Base-by-base conservation (phyloP, 106 monocot species). In the Acorus calamus region DNA sequence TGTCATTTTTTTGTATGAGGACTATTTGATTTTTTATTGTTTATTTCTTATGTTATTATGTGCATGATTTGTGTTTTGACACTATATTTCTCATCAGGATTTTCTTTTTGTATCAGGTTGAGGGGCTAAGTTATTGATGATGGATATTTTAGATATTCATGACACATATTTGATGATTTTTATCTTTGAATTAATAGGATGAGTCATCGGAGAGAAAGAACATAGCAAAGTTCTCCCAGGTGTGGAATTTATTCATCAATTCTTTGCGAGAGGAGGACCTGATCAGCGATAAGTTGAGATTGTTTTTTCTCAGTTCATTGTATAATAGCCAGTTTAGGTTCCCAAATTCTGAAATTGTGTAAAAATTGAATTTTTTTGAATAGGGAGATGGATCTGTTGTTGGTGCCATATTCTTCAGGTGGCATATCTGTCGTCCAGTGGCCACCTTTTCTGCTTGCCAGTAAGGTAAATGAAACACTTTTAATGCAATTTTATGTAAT, bases 401-500 rank as follows among this genome's bases (percentile, higher is more conserved):
- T 94, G 60, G 84, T 94, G n/a, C 90, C 94, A 59, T 90, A 72
- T 76, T 82, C 84, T 65, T 82, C 84, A 50, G 64, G 55, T 46
- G 74, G 75, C 28, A 69, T 87, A 72, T 66, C 81, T 74, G 89
- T 90, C 74, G 76, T 94, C 56, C 90, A 94, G 56, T 94, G 94
- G 94, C 94, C 94, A 74, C 90, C 94, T 12, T 94, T 94, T 74
- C 87, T 94, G 66, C 94, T 94, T 74, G 94, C 94, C 7, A 90
- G 90, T 67, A 94, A 90, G 84, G 94, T 90, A 69, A 28, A 28
- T 62, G 14, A 2, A 47, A 58, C 42, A 49, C 4, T 48, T 14
- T 11, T 10, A 5, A 8, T n/a, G 14, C 9, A 2, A 50, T 8
- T 54, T 8, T 53, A 11, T 14, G 49, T 63, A 42, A 9, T 51